phyloP scores from a whole-genome alignment of 768 basidiomycete species.

The Collybia sp. region DNA sequence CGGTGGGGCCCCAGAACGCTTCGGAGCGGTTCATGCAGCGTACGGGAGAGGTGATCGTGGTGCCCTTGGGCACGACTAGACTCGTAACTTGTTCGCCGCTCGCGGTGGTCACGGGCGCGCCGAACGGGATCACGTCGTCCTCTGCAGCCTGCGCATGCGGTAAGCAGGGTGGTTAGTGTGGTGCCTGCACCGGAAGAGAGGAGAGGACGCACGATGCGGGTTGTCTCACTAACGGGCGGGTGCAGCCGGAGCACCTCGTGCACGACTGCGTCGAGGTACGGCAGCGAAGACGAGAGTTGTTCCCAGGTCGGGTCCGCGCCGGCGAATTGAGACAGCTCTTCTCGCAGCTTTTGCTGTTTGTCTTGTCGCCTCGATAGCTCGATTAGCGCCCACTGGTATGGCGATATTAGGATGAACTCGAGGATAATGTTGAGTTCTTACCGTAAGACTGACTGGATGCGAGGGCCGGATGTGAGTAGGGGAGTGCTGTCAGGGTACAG shows the following conservation, averaged over 20 bases:
- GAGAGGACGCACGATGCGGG: slow-evolving; percentile 29
- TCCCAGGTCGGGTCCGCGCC: slow-evolving; percentile 50
- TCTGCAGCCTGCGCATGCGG: slow-evolving; percentile 32
- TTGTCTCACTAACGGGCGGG: slow-evolving; percentile 30
- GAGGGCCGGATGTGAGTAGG: not conserved
- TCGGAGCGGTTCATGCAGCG: slow-evolving; percentile 45
- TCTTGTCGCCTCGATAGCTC: slow-evolving; percentile 43
- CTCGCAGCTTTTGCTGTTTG: slow-evolving; percentile 42
- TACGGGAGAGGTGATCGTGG: no score
- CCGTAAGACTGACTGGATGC: not conserved
- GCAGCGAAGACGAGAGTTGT: slow-evolving; percentile 42
- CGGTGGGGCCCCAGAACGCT: slow-evolving; percentile 34
- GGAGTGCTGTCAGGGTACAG: slow-evolving; percentile 30
- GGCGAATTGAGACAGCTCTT: slow-evolving; percentile 40
- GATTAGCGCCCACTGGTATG: slow-evolving; percentile 48
- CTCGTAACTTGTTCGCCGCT: no score
- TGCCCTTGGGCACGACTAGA: no score
- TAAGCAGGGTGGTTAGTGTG: not conserved
- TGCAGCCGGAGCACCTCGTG: slow-evolving; percentile 43
- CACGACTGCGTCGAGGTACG: slow-evolving; percentile 51
- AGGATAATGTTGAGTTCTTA: no score
- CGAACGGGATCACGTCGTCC: slow-evolving; percentile 60
- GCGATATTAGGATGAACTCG: not conserved
- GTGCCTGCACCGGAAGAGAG: not conserved
- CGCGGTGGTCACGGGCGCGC: no score